phyloP scores from a whole-genome alignment of 495 filamentous ascomycete genomes.

The Aspergillus cristatus region DNA sequence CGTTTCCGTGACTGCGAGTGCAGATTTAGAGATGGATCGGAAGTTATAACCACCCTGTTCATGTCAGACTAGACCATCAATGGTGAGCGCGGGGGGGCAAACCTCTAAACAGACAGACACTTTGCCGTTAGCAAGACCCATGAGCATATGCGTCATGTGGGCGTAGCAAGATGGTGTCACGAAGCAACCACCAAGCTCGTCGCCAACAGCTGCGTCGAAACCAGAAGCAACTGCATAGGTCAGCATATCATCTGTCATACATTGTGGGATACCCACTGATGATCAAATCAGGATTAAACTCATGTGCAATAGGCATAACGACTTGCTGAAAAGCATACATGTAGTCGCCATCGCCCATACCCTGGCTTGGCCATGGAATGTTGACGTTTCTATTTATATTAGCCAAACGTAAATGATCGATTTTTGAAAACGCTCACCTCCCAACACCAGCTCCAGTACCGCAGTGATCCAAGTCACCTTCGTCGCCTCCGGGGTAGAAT shows the following conservation, averaged over 20 bases:
- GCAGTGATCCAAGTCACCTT: conserved; percentile 68
- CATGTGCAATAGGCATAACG: conserved; percentile 91
- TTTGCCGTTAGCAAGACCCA: conserved; percentile 88
- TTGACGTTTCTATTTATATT: conserved; percentile 66
- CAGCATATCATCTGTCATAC: conserved; percentile 5
- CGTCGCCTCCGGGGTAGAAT: conserved; percentile 76
- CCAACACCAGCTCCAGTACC: conserved; percentile 68
- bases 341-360: conserved; percentile 96
- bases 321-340: conserved; percentile 91
- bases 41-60: conserved; percentile 85
- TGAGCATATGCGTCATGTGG: conserved; percentile 98
- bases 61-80: neutral
- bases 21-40: conserved; percentile 81
- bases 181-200: conserved; percentile 84
- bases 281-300: conserved; percentile 91
- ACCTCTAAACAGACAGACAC: conserved; percentile 83
- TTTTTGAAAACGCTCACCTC: conserved; percentile 34
- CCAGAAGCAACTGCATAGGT: conserved; percentile 65
- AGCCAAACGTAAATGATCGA: conserved; percentile 9
- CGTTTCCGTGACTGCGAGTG: conserved; percentile 81
- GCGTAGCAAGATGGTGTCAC: conserved; percentile 88
- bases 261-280: conserved; percentile 43
- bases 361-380: conserved; percentile 84
- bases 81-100: conserved; percentile 1
- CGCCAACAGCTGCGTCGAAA: conserved; percentile 91